These are phyloP conservation scores for Salvia splendens DNA, from an alignment of 257 asterid species.

Conservation along the genomic window DNA sequence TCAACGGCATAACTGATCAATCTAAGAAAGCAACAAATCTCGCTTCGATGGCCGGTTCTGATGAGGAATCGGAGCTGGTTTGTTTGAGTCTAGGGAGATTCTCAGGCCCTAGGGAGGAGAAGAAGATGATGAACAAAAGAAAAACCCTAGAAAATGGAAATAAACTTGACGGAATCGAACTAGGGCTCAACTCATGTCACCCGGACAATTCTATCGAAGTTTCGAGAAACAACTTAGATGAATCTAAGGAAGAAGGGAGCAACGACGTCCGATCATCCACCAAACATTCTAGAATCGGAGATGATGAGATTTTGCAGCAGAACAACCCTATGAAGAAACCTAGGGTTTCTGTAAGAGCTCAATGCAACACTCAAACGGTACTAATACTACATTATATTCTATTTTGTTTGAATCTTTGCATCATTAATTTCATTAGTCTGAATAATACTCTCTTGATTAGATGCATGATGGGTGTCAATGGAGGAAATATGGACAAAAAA, in stretches of 20 bases:
- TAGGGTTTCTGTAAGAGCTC: constrained; percentile 57
- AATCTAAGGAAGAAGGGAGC: constrained; percentile 34
- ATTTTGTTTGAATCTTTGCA: neutral
- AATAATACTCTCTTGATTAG: constrained; percentile 10
- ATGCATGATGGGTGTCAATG: constrained; percentile 68
- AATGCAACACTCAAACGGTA: constrained; percentile 54
- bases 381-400: neutral
- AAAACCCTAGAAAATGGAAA: neutral
- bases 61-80: constrained; percentile 40
- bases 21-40: constrained; percentile 25
- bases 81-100: constrained; percentile 48
- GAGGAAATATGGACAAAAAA: constrained; percentile 66
- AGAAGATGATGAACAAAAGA: constrained; percentile 11
- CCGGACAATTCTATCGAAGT: neutral
- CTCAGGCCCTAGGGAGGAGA: constrained; percentile 22
- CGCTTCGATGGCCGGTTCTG: constrained; percentile 14
- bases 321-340: constrained; percentile 45
- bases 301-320: constrained; percentile 38
- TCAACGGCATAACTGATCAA: constrained; percentile 28
- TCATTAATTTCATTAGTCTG: neutral
- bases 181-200: constrained; percentile 34
- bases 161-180: constrained; percentile 34
- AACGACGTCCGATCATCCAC: constrained; percentile 4
- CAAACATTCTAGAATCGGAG: constrained; percentile 38
- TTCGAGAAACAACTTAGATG: constrained; percentile 31